Evolutionary conservation across 768 basidiomycete species (phyloP).

Genomic region (Sistotremastrum niveocremeum): DNA sequence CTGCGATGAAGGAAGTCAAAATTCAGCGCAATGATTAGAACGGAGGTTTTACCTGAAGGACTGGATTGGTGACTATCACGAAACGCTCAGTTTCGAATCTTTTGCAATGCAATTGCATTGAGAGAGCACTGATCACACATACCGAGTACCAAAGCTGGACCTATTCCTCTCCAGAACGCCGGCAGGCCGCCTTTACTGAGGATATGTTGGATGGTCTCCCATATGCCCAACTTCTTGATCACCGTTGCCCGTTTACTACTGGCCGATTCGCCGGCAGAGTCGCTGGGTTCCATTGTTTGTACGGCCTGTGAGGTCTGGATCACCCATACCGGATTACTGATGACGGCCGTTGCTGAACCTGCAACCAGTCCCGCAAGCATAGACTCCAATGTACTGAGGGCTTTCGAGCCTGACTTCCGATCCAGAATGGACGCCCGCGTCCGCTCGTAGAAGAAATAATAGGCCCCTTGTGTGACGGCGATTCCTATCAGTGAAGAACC

Average conservation of each 20-base stretch:
- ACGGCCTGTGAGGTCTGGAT: constrained; percentile 85
- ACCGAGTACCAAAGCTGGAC: constrained; percentile 72
- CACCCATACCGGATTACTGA: constrained; percentile 95
- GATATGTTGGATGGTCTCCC: constrained; percentile 58
- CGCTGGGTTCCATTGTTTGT: constrained; percentile 27
- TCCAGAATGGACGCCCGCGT: constrained; percentile 44
- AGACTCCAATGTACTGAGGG: constrained; percentile 74
- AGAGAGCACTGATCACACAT: too few relatives aligned
- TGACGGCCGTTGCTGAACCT: constrained; percentile 80
- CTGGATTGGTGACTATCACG: constrained; percentile 68
- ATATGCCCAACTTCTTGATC: constrained; percentile 41
- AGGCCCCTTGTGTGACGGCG: constrained; percentile 90
- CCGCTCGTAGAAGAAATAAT: constrained; percentile 86
- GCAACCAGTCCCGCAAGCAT: constrained; percentile 82
- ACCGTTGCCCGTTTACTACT: constrained; percentile 14
- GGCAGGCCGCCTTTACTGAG: constrained; percentile 56
- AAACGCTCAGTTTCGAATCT: too few relatives aligned
- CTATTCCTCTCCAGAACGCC: constrained; percentile 90
- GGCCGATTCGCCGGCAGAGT: constrained; percentile 7
- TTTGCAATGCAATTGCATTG: too few relatives aligned
- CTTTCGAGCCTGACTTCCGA: constrained; percentile 45
- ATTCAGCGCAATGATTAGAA: neutral
- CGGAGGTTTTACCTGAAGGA: constrained; percentile 38
- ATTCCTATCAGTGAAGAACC: constrained; percentile 79
- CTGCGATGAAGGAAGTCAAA: constrained; percentile 22